Evolutionary conservation across 805 yeast genomes (phyloP), one percentile per base, ranked within the genome.

Genomic region (Myxozyma melibiosi): DNA sequence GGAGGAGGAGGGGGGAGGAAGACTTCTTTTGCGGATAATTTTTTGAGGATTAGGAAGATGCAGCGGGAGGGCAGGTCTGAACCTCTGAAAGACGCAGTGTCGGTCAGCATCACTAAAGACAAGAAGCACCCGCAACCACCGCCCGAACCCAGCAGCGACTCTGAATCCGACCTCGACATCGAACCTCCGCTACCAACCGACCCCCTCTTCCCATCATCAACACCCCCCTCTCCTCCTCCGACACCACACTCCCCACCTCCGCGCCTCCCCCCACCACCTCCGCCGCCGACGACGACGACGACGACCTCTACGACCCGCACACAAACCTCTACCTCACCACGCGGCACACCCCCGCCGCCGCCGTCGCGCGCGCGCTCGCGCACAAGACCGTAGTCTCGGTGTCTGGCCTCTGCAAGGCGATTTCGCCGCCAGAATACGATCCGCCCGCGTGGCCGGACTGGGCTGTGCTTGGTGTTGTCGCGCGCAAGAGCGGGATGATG

Each of bases 391-490:
- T 85, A 0, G 70, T 88, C 44, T 74, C 86, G 39, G 68, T 88
- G 2, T 79, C 80, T 8, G 82, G 84, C 62, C 69, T 86, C 2
- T 77, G 82, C 63, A 85, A 89, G 1, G 83, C 84, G 61, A 83
- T 90, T 1, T 63, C 69, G 28, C 85, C 94, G 1, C 94, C 96
- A 0, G 75, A 80, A 20, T 90, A 80, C 67, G 68, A 72, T 4
- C 86, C 86, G 45, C 96, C 96, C 0, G 72, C 73, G 1, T 84
- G 85, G 65, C 72, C 85, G 2, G 90, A 91, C 67, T 90, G 90
- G 86, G 84, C 85, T n/a, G 79, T 84, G 1, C 66, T 85, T n/a
- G 97, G 96, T 0, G 76, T 88, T 2, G 74, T 91, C 0, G 73
- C 82, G 3, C 66, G 69, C 20, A 90, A 90, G 66, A 74, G 83